phyloP scores from a whole-genome alignment of 768 basidiomycete species.

The Austroboletus eburneus region DNA sequence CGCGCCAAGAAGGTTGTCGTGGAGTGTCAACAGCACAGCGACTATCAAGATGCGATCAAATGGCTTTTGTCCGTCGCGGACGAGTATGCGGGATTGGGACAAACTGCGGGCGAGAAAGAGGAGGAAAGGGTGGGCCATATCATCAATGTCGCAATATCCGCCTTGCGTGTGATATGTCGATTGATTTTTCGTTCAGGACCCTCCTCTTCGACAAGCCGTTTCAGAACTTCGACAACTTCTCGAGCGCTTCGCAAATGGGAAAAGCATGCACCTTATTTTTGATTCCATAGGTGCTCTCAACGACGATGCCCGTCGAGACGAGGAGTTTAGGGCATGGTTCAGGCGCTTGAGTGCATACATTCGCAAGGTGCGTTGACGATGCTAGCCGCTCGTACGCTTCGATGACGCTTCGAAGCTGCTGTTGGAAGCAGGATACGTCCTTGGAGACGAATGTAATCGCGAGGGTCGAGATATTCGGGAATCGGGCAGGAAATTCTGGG shows the following conservation, averaged over 20 bases:
- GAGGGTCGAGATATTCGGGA: conserved; percentile 66
- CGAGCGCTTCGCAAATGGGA: conserved; percentile 84
- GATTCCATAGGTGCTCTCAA: conserved; percentile 69
- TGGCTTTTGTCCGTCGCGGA: conserved; percentile 67
- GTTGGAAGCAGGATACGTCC: conserved; percentile 78
- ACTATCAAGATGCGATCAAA: conserved; percentile 79
- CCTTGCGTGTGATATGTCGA: conserved; percentile 9
- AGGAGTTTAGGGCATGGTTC: conserved; percentile 75
- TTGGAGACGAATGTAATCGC: conserved; percentile 69
- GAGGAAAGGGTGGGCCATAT: conserved; percentile 24
- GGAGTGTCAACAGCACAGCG: conserved; percentile 88
- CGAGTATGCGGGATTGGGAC: conserved; percentile 56
- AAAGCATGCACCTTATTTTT: conserved; percentile 61
- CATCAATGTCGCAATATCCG: conserved; percentile 7
- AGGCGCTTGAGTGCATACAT: conserved; percentile 54
- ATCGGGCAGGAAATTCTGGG: conserved; percentile 73
- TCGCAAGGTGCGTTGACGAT: conserved; percentile 48
- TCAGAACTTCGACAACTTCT: conserved; percentile 73
- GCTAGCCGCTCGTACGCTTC: background rate
- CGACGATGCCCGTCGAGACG: conserved; percentile 70
- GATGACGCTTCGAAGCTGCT: conserved; percentile 43
- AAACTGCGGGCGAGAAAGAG: conserved; percentile 33
- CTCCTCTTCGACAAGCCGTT: conserved; percentile 51
- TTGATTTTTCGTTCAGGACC: conserved; percentile 38
- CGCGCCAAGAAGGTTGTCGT: conserved; percentile 90